A percentile compares a stretch with the other conserved stretches of the same genome.
Evolutionary conservation across 345 rosid genomes (phyloP).

Genomic region (Brassica incana): DNA sequence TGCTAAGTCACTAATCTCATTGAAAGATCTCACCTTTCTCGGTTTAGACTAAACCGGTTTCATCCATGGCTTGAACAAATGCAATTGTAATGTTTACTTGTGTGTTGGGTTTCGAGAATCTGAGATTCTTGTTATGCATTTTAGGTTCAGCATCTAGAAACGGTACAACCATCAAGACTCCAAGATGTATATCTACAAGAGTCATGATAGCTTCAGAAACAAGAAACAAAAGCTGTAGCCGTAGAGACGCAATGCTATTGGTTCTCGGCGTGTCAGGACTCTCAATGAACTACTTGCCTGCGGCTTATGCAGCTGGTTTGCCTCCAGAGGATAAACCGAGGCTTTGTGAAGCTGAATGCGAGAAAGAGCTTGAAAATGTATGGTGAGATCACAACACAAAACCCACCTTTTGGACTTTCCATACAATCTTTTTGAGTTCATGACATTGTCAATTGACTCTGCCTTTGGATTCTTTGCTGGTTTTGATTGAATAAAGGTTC

Average conservation of each 20-base stretch:
- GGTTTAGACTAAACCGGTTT: constrained; percentile 14
- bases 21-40: no score
- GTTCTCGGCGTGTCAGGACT: constrained; percentile 53
- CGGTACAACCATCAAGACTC: constrained; percentile 17
- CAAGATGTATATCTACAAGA: constrained; percentile 32
- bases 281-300: constrained; percentile 34
- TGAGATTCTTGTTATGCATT: background rate
- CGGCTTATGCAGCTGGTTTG: constrained; percentile 67
- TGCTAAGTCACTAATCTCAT: no score
- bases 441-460: background rate
- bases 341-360: constrained; percentile 73
- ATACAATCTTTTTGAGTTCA: background rate
- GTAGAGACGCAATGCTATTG: constrained; percentile 65
- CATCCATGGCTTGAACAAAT: background rate
- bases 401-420: constrained; percentile 16
- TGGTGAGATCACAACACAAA: constrained; percentile 68
- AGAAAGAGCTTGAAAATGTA: constrained; percentile 98
- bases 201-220: constrained; percentile 38
- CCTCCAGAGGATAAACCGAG: constrained; percentile 86
- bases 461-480: background rate
- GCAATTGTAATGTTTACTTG: background rate
- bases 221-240: constrained; percentile 32
- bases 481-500: constrained; percentile 48
- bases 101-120: constrained; percentile 10
- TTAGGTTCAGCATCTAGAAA: constrained; percentile 47